Conservation (phyloP, 768 basidiomycete species). For the Russula emetica region DNA sequence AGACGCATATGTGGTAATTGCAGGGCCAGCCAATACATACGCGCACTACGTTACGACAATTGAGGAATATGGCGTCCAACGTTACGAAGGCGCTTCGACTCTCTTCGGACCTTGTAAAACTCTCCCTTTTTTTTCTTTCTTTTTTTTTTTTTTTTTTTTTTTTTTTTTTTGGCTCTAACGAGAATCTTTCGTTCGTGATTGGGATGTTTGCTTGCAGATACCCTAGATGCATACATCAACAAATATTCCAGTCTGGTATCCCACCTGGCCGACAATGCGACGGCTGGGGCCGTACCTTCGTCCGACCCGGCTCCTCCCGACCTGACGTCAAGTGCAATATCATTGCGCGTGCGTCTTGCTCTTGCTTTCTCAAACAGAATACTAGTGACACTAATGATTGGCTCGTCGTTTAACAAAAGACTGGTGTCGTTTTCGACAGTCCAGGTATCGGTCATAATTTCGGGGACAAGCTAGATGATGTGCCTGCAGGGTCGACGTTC, state of each 20-base stretch:
- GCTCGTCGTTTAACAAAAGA: constrained; percentile 36
- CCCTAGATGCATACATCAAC: constrained; percentile 77
- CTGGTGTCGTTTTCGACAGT: constrained; percentile 57
- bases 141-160: constrained; percentile 20
- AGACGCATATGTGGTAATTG: constrained; percentile 70
- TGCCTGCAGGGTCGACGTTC: constrained; percentile 46
- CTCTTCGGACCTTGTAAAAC: constrained; percentile 63
- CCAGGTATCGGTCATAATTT: constrained; percentile 55
- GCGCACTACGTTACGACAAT: constrained; percentile 67
- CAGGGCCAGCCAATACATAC: constrained; percentile 81
- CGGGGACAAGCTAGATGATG: constrained; percentile 58
- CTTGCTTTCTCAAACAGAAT: background rate
- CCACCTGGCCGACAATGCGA: constrained; percentile 49
- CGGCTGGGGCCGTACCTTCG: constrained; percentile 42
- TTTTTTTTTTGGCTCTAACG: constrained; percentile 13
- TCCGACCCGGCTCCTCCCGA: constrained; percentile 63
- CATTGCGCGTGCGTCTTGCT: constrained; percentile 47
- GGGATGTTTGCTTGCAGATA: constrained; percentile 41
- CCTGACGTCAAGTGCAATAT: constrained; percentile 61
- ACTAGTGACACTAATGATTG: background rate
- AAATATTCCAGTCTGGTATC: constrained; percentile 65
- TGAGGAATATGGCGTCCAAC: constrained; percentile 70
- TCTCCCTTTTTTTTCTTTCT: constrained; percentile 25
- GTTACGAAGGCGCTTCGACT: constrained; percentile 80
- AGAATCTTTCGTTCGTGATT: constrained; percentile 4